Base-by-base conservation (phyloP, 306 rosid species). In the Vigna trinervia region DNA sequence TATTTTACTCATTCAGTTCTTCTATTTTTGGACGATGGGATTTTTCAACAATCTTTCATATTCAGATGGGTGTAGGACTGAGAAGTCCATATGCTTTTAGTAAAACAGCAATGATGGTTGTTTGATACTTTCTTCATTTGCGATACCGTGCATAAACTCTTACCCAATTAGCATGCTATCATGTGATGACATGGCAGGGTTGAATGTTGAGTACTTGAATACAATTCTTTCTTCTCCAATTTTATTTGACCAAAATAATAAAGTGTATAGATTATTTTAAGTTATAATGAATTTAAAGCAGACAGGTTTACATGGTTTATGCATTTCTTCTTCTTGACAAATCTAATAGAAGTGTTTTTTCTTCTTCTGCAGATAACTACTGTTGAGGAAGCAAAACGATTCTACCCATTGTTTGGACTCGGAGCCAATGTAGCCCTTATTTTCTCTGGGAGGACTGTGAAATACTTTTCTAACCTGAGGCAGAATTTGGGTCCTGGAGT, bases 351-450 rank as follows among this genome's bases (percentile, higher is more conserved):
- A 48, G 0, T 81, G 72, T 65, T 45, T 78, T 52, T 77, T 34
- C 50, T 82, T 78, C 52, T 75, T 36, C 54, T 82, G 87, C 84
- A 94, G 98, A 94, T 94, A 71, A 94, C 97, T 26, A 92, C 97
- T 0, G 57, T 92, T 11, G 97, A 94, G 0, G 98, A 94, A 88
- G 98, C 98, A 34, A 94, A 94, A 73, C 88, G 86, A 26, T 94
- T 94, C 84, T 94, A 94, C 78, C 98, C 98, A 34, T 84, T 94
- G 69, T 94, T 94, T 48, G 98, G 98, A 65, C 90, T 94, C 47
- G 98, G 97, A 66, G 98, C 98, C 46, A 94, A 92, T 73, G 83
- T 94, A 32, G 98, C 98, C 38, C 96, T 94, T 66, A 78, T 94
- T 23, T 92, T 94, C 87, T 92, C 97, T 5, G 97, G 98, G 34